Percentiles rank a stretch among this genome's conserved stretches.
phyloP scores from a whole-genome alignment of 179 eudicot genomes.

The Kewa caespitosa region DNA sequence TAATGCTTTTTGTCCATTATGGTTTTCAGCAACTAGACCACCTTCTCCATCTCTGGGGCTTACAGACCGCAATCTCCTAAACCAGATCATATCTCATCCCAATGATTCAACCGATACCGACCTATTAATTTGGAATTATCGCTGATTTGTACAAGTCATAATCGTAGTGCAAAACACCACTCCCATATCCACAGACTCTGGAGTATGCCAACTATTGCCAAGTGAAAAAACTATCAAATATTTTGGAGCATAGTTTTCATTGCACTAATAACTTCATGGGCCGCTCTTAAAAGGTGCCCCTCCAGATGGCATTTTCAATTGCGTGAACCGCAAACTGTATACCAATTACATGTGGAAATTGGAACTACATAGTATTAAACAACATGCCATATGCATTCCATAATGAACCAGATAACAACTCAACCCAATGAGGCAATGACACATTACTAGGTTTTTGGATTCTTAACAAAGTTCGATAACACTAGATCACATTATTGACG shows the following conservation, averaged over 20 bases:
- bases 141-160: neutral
- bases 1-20: neutral
- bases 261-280: neutral
- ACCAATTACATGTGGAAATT: too few relatives aligned
- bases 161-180: neutral
- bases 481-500: too few relatives aligned
- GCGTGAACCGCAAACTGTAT: neutral
- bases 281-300: too few relatives aligned
- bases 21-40: neutral
- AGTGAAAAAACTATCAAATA: neutral
- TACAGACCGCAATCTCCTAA: neutral
- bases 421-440: too few relatives aligned
- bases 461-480: too few relatives aligned
- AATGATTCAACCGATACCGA: neutral
- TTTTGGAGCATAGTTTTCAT: neutral
- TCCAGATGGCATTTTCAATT: neutral
- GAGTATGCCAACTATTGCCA: neutral
- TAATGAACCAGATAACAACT: too few relatives aligned
- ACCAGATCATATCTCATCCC: slow-evolving; percentile 2
- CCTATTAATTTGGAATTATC: neutral
- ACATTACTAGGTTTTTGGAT: too few relatives aligned
- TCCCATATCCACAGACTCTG: neutral
- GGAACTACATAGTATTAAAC: too few relatives aligned
- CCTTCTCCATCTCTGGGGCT: neutral
- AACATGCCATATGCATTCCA: too few relatives aligned